Base-by-base conservation (phyloP, 2,329 filamentous ascomycete species). In the Arthrobotrys sinensis region DNA sequence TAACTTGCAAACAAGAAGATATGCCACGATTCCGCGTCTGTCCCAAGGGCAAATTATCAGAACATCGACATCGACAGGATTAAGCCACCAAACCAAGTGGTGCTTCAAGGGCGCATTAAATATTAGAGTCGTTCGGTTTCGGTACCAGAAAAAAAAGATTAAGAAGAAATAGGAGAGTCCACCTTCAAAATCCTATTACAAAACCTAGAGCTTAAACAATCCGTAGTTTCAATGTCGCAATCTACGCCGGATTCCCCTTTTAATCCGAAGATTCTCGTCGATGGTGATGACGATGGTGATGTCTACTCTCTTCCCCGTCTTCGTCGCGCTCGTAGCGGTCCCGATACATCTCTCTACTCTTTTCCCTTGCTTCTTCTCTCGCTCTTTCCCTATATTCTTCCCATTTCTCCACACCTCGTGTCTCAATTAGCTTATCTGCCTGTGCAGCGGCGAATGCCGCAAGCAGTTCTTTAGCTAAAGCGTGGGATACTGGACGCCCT, bases 401-500 rank as follows among this genome's bases (percentile, higher is more conserved):
- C 68, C 76, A 79, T 83, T 86, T 85, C 83, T 90, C 86, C 79
- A 85, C 84, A 12, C 90, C 90, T 90, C 67, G 91, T 81, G 88
- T 90, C 87, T 92, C 92, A 81, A 89, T 87, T 43, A 95, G 87
- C 85, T 90, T 91, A 86, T 95, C 92, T 82, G 93, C 88, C 85
- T 94, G 91, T 80, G 89, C 91, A 60, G 89, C 92, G 28, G 91
- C 92, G 70, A 94, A 86, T 76, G 90, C 92, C n/a, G 88, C 91
- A 28, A 95, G 85, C 50, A 92, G 83, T 85, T 94, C 92, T 87
- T 95, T 95, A 83, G 93, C 93, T 82, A 93, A 91, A 50, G 85
- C 86, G 86, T 95, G 92, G 80, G 87, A 88, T 81, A 94, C 90
- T 3, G 88, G 83, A 86, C 93, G 90, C 85, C 91, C 92, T 84